A percentile compares a stretch with the other conserved stretches of the same genome.
Conservation (phyloP, 2,329 filamentous ascomycete genomes). For the Alternaria gaisen region DNA sequence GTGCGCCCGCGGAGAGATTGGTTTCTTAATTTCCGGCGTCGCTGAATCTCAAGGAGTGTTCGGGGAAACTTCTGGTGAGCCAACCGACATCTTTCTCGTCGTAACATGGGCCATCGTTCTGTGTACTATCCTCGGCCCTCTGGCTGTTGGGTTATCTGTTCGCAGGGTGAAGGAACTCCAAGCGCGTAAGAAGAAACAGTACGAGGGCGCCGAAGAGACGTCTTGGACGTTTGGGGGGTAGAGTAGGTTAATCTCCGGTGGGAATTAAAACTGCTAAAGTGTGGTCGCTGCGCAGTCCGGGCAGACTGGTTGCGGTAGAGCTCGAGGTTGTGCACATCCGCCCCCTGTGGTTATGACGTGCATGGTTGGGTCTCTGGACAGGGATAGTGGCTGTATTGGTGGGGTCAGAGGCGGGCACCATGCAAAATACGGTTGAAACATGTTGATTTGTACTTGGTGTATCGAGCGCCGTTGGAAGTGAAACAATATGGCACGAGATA, state of each 20-base stretch:
- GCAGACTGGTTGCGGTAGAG: background rate
- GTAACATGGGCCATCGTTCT: slow-evolving; percentile 66
- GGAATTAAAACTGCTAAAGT: background rate
- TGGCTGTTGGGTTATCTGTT: slow-evolving; percentile 61
- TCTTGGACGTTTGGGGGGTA: slow-evolving; percentile 58
- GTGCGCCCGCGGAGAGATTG: slow-evolving; percentile 81
- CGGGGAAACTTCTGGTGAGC: slow-evolving; percentile 20
- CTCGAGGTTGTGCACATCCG: background rate
- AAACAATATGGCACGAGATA: slow-evolving; percentile 5
- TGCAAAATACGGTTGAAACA: slow-evolving; percentile 15
- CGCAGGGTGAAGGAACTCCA: slow-evolving; percentile 56
- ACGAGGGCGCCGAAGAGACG: slow-evolving; percentile 51
- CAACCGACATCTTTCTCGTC: slow-evolving; percentile 61
- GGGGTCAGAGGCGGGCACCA: slow-evolving; percentile 3
- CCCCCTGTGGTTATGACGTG: slow-evolving; percentile 8
- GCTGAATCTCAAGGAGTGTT: slow-evolving; percentile 66
- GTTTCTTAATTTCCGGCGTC: slow-evolving; percentile 76
- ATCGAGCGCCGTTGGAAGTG: slow-evolving; percentile 5
- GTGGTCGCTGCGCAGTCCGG: background rate
- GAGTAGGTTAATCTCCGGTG: slow-evolving; percentile 17
- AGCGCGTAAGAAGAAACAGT: slow-evolving; percentile 38
- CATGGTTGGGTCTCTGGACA: slow-evolving; percentile 3
- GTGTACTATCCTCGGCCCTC: slow-evolving; percentile 65
- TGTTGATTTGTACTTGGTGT: slow-evolving; percentile 3
- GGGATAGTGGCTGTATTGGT: slow-evolving; percentile 3